phyloP scores from a whole-genome alignment of 495 filamentous ascomycete species.

The Podospora anserina region DNA sequence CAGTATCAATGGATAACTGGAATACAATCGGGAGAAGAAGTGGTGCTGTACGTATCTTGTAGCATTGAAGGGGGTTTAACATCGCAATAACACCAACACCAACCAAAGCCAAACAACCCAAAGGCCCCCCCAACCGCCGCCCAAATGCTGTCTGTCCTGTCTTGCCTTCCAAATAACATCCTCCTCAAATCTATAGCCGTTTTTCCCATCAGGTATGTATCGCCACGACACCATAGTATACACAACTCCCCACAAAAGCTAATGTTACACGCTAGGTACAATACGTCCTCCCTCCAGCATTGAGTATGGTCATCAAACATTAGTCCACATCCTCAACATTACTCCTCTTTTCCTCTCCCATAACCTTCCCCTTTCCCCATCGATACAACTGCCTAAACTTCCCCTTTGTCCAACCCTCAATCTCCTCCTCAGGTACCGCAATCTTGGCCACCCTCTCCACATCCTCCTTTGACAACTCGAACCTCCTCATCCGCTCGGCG shows the following conservation, averaged over 20 bases:
- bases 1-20: neutral
- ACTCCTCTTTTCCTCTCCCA: conserved; percentile 25
- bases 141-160: conserved; percentile 3
- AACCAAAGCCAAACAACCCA: conserved; percentile 6
- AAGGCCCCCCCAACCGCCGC: neutral
- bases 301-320: neutral
- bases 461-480: conserved; percentile 61
- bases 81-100: neutral
- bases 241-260: neutral
- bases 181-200: neutral
- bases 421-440: conserved; percentile 60
- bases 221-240: neutral
- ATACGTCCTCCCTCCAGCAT: neutral
- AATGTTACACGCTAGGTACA: neutral
- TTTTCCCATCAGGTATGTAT: neutral
- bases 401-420: conserved; percentile 61
- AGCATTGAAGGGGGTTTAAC: neutral
- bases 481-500: conserved; percentile 74
- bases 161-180: neutral
- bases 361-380: conserved; percentile 37
- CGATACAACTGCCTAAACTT: conserved; percentile 43
- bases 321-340: conserved; percentile 28
- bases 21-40: neutral
- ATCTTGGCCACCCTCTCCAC: conserved; percentile 64
- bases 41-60: neutral